Evolutionary conservation across 163 green algal genomes (phyloP).

Genomic region (Chlorella variabilis): DNA sequence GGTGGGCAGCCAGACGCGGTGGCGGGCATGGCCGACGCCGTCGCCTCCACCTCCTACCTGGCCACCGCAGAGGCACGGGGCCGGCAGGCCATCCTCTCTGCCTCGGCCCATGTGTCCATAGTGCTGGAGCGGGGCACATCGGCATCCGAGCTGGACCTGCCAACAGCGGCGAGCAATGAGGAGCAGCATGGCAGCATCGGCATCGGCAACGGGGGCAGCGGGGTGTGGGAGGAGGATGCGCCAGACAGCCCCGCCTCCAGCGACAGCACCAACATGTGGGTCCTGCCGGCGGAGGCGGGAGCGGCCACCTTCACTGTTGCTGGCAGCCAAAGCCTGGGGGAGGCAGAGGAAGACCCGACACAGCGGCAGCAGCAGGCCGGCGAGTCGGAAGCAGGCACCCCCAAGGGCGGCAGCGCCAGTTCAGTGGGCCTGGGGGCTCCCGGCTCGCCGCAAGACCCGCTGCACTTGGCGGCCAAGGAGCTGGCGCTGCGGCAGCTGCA

Average conservation of each 20-base stretch:
- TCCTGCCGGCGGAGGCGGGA: conserved; percentile 11
- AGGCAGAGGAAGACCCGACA: neutral
- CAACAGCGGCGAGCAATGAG: neutral
- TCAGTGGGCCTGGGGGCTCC: neutral
- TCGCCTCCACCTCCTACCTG: conserved; percentile 22
- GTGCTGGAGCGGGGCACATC: neutral
- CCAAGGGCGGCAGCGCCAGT: neutral
- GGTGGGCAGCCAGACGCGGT: conserved; percentile 4
- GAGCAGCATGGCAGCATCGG: neutral
- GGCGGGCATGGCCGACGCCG: conserved; percentile 20
- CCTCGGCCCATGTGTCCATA: conserved; percentile 46
- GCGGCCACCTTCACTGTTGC: conserved; percentile 30
- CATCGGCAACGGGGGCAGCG: neutral
- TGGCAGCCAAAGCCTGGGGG: conserved; percentile 10
- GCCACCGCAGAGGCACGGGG: conserved; percentile 2
- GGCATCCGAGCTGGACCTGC: neutral
- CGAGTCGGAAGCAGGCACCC: neutral
- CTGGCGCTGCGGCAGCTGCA: conserved; percentile 27
- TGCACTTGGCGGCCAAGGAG: conserved; percentile 32
- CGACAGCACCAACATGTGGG: conserved; percentile 25
- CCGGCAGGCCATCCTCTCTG: conserved; percentile 41
- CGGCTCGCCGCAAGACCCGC: conserved; percentile 18
- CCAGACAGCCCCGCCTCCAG: conserved; percentile 6
- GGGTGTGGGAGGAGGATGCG: neutral
- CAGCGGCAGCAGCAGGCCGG: neutral